These are phyloP conservation scores for Cardamine occulta DNA, from an alignment of 345 rosid species.

Conservation along the genomic window DNA sequence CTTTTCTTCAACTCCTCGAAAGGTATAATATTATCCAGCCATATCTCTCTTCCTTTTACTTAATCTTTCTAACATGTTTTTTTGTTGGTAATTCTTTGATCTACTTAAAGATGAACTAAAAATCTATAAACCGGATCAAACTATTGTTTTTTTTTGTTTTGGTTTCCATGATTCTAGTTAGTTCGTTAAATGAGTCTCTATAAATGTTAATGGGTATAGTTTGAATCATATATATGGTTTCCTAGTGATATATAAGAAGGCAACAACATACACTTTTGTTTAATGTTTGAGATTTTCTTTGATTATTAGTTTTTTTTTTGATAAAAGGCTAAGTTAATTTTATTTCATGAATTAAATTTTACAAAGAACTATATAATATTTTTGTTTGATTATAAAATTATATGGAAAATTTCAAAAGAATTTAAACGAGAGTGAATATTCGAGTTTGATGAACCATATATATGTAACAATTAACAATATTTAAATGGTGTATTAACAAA, in stretches of 20 bases:
- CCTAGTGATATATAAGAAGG: background rate
- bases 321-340: background rate
- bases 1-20: conserved; percentile 44
- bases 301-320: background rate
- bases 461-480: background rate
- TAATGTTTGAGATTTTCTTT: background rate
- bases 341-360: background rate
- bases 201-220: background rate
- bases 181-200: background rate
- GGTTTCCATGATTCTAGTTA: conserved; percentile 8
- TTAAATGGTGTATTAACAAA: background rate
- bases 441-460: background rate
- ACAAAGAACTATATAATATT: background rate
- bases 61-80: background rate
- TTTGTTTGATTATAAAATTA: background rate
- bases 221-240: background rate
- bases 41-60: background rate
- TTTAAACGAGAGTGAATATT: background rate
- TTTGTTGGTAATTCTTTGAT: background rate
- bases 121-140: background rate
- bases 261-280: background rate
- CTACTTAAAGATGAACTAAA: background rate
- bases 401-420: background rate
- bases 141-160: background rate
- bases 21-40: conserved; percentile 33